These are phyloP conservation scores for Chlorociboria aeruginascens DNA, from an alignment of 495 filamentous ascomycete genomes.

Conservation along the genomic window DNA sequence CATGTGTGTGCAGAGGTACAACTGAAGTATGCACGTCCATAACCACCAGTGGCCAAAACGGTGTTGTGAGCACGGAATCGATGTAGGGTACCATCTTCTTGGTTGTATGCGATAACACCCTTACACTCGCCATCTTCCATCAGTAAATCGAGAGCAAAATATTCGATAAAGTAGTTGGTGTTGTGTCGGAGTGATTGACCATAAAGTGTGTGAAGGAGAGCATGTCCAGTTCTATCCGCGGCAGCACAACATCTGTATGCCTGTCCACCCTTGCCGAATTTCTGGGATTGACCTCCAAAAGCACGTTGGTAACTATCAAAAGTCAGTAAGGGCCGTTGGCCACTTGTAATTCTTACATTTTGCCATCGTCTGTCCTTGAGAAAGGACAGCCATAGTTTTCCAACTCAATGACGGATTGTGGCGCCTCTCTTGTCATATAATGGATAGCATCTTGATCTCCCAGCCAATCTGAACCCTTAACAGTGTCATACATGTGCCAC, in stretches of 20 bases:
- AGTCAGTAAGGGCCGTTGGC: conserved; percentile 10
- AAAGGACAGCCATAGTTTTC: conserved; percentile 98
- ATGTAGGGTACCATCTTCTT: conserved; percentile 95
- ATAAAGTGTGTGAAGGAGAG: conserved; percentile 93
- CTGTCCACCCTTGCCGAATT: conserved; percentile 91
- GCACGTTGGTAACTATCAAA: conserved; percentile 72
- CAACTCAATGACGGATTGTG: conserved; percentile 81
- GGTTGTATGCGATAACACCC: conserved; percentile 92
- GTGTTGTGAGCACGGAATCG: conserved; percentile 93
- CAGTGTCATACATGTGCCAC: conserved; percentile 99
- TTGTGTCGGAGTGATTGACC: conserved; percentile 94
- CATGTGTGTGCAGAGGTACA: conserved; percentile 97
- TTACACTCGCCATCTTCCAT: conserved; percentile 96
- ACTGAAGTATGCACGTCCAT: conserved; percentile 93
- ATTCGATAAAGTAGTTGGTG: conserved; percentile 99
- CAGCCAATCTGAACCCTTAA: conserved; percentile 97
- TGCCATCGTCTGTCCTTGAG: conserved; percentile 92
- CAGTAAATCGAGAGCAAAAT: conserved; percentile 88
- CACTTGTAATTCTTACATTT: conserved; percentile 38
- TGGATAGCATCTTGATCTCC: conserved; percentile 98
- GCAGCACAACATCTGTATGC: conserved; percentile 93
- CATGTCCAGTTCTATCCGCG: conserved; percentile 91
- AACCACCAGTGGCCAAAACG: conserved; percentile 89
- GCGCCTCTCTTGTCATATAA: conserved; percentile 97
- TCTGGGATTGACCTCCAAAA: conserved; percentile 92